These are phyloP conservation scores for Cucumis variabilis DNA, from an alignment of 331 rosid species.

Conservation along the genomic window DNA sequence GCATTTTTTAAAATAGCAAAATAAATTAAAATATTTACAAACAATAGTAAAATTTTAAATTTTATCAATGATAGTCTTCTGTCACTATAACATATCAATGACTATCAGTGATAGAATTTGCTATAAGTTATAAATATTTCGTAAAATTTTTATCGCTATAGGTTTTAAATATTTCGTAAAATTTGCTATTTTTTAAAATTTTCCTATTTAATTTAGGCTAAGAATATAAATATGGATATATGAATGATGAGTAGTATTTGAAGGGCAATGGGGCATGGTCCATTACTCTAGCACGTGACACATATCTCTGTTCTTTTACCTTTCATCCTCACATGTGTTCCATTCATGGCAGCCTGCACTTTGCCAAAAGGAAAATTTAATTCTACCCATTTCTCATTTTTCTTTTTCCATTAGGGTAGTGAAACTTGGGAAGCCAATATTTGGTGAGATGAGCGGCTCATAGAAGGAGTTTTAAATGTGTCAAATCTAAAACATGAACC, in stretches of 20 bases:
- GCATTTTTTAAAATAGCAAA: no score
- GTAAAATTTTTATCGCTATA: no score
- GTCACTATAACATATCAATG: no score
- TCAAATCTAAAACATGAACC: neutral
- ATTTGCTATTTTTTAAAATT: no score
- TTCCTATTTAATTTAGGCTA: neutral
- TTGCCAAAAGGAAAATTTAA: neutral
- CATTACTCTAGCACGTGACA: neutral
- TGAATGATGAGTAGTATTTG: neutral
- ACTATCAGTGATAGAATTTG: no score
- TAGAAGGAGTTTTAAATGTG: neutral
- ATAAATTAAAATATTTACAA: no score
- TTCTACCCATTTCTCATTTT: neutral
- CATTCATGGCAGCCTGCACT: slow-evolving; percentile 21
- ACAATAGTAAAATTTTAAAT: no score
- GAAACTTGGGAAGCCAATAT: neutral
- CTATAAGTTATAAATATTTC: no score
- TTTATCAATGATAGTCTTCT: no score
- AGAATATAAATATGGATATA: neutral
- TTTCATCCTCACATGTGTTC: neutral
- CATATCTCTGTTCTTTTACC: neutral
- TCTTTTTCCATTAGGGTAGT: neutral
- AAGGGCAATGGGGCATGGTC: neutral
- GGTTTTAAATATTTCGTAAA: no score
- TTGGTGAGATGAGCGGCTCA: neutral